Evolutionary conservation across 768 basidiomycete genomes (phyloP).

Genomic region (Trametes gibbosa): DNA sequence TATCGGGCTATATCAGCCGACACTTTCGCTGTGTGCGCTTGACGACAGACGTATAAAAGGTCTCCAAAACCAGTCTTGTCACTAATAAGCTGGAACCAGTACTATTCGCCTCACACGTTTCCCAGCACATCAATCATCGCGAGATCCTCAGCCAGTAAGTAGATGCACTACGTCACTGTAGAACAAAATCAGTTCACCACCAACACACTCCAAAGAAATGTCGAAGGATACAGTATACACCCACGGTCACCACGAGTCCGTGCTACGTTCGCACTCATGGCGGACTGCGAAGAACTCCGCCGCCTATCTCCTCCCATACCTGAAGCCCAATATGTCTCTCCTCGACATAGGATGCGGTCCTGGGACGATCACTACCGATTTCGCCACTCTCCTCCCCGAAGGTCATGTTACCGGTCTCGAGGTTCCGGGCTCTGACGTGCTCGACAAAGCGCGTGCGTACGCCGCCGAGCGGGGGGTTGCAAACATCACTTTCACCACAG

Average conservation of each 20-base stretch:
- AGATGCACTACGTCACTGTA: too few relatives aligned
- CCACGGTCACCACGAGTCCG: slow-evolving; percentile 23
- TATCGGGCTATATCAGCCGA: too few relatives aligned
- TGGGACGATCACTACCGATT: slow-evolving; percentile 46
- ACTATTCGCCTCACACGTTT: too few relatives aligned
- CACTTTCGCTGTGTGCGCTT: too few relatives aligned
- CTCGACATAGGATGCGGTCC: slow-evolving; percentile 55
- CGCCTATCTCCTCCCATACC: slow-evolving; percentile 36
- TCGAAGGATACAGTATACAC: slow-evolving; percentile 15
- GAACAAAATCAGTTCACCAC: too few relatives aligned
- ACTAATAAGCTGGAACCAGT: too few relatives aligned
- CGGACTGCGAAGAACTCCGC: slow-evolving; percentile 43
- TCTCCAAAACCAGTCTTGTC: too few relatives aligned
- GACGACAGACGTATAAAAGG: too few relatives aligned
- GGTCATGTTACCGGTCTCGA: slow-evolving; percentile 48
- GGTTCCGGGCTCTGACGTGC: slow-evolving; percentile 28
- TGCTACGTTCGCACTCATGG: slow-evolving; percentile 25
- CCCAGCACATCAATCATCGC: too few relatives aligned
- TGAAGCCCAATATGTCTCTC: slow-evolving; percentile 39
- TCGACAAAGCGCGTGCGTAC: slow-evolving; percentile 34
- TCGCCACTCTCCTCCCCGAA: slow-evolving; percentile 38
- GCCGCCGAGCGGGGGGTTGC: slow-evolving; percentile 29
- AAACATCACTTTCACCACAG: slow-evolving; percentile 41
- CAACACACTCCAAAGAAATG: background rate
- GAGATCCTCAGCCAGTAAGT: too few relatives aligned